Conservation (phyloP, 345 rosid species). For the Moricandia arvensis region DNA sequence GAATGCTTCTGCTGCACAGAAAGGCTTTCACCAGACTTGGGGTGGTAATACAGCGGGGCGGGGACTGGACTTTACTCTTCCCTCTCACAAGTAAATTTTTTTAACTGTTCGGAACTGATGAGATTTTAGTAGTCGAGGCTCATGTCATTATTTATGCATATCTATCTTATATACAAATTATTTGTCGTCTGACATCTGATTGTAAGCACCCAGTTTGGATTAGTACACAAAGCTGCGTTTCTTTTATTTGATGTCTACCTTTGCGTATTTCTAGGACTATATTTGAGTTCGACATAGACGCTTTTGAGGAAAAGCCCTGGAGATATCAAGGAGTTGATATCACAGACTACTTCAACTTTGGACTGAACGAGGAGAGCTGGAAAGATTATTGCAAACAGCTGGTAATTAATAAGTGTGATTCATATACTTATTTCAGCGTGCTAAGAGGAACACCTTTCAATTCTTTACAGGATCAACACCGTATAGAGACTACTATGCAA, state of each 20-base stretch:
- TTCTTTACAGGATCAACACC: slow-evolving; percentile 74
- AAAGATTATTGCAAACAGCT: slow-evolving; percentile 94
- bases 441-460: slow-evolving; percentile 30
- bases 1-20: slow-evolving; percentile 66
- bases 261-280: slow-evolving; percentile 67
- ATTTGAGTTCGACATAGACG: slow-evolving; percentile 89
- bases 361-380: slow-evolving; percentile 96
- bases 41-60: slow-evolving; percentile 69
- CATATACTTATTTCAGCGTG: slow-evolving; percentile 15
- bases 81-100: slow-evolving; percentile 88
- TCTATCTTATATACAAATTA: not conserved
- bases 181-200: not conserved
- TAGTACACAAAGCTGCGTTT: slow-evolving; percentile 1
- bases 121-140: not conserved
- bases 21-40: slow-evolving; percentile 72
- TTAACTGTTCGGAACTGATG: slow-evolving; percentile 14
- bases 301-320: slow-evolving; percentile 99
- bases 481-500: slow-evolving; percentile 92
- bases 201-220: not conserved
- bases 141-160: slow-evolving; percentile 3
- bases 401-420: slow-evolving; percentile 52
- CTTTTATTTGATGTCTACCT: slow-evolving; percentile 13
- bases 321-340: slow-evolving; percentile 73
- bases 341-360: slow-evolving; percentile 91
- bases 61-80: slow-evolving; percentile 90